phyloP scores from a whole-genome alignment of 352 stramenopile genomes.

The Elongisporangium undulatum region DNA sequence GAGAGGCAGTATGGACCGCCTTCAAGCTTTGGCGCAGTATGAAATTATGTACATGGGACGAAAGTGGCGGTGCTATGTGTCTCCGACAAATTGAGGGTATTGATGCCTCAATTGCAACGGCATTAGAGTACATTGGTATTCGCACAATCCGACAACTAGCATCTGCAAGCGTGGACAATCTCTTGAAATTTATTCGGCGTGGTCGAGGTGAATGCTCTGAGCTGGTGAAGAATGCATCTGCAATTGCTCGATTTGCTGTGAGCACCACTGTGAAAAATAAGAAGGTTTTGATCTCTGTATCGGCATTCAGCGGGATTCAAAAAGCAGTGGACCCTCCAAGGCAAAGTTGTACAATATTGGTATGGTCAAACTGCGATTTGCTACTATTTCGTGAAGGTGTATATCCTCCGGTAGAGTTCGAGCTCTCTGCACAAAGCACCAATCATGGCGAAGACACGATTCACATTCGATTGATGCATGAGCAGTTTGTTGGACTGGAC shows the following conservation, averaged over 20 bases:
- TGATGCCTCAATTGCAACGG: constrained; percentile 8
- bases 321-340: not conserved
- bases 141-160: constrained; percentile 20
- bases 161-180: constrained; percentile 5
- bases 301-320: not conserved
- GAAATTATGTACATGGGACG: constrained; percentile 20
- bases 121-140: constrained; percentile 25
- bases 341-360: constrained; percentile 12
- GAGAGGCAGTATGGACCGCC: constrained; percentile 9
- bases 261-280: not conserved
- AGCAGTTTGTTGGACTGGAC: constrained; percentile 20
- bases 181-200: constrained; percentile 15
- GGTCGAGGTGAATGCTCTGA: constrained; percentile 9
- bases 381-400: constrained; percentile 14
- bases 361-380: constrained; percentile 8
- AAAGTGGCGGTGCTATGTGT: constrained; percentile 6
- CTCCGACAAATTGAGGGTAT: constrained; percentile 18
- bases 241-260: constrained; percentile 15
- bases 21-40: constrained; percentile 20
- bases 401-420: constrained; percentile 1
- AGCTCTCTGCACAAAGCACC: not conserved
- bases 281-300: constrained; percentile 4
- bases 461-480: constrained; percentile 19
- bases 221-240: constrained; percentile 10
- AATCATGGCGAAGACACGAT: constrained; percentile 7